Conservation (phyloP, 2,329 filamentous ascomycete genomes). For the Scedosporium dehoogii region DNA sequence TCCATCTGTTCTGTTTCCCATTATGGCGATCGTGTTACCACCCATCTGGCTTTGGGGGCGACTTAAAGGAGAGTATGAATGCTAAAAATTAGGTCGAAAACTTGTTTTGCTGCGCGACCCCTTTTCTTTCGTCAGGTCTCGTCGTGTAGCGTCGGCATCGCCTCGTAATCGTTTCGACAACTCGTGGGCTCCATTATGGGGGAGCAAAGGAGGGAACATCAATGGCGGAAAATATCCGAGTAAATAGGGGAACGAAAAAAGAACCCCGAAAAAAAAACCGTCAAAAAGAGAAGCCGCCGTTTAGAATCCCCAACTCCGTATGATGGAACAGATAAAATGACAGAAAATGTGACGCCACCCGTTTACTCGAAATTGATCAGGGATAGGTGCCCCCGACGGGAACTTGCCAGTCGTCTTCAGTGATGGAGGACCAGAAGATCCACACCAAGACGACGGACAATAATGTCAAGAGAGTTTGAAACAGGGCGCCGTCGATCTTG, state of each 20-base stretch:
- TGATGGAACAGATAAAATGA: constrained; percentile 5
- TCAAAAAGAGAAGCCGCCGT: constrained; percentile 12
- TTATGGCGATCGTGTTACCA: not conserved
- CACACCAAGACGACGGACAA: constrained; percentile 75
- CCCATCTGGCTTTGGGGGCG: not conserved
- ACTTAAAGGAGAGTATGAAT: constrained; percentile 4
- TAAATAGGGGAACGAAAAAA: not conserved
- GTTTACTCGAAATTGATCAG: constrained; percentile 5
- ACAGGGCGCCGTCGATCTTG: constrained; percentile 86
- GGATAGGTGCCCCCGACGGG: constrained; percentile 31
- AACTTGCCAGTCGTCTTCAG: constrained; percentile 92
- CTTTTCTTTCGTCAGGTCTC: not conserved
- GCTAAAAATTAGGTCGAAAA: constrained; percentile 1
- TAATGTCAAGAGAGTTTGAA: constrained; percentile 87
- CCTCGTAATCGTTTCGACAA: not conserved
- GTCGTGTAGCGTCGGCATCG: constrained; percentile 5
- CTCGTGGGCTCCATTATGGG: constrained; percentile 3
- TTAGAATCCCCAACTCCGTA: constrained; percentile 15
- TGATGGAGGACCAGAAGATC: constrained; percentile 98
- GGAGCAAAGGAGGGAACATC: constrained; percentile 11
- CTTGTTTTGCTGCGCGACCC: not conserved
- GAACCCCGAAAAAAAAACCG: constrained; percentile 8
- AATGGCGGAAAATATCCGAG: constrained; percentile 9
- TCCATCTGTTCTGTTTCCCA: not conserved
- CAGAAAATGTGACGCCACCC: constrained; percentile 7